A percentile compares a stretch with the other conserved stretches of the same genome.
Conservation (phyloP, 805 yeast genomes). For the Saccharomycopsis schoenii region DNA sequence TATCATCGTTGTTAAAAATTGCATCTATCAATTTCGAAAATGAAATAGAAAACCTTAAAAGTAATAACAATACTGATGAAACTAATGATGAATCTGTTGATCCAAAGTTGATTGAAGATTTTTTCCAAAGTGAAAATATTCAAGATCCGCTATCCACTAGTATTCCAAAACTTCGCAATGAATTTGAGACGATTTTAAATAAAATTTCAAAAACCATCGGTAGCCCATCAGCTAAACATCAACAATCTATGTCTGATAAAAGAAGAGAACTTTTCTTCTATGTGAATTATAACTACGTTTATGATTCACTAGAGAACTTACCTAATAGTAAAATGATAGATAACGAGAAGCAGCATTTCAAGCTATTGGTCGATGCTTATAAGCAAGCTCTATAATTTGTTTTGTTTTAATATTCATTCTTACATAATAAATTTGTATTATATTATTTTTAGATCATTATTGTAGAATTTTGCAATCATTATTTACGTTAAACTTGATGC, state of each 20-base stretch:
- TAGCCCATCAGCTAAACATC: slow-evolving; percentile 1
- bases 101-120: slow-evolving; percentile 23
- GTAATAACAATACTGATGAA: background rate
- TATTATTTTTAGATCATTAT: background rate
- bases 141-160: slow-evolving; percentile 69
- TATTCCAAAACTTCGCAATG: slow-evolving; percentile 60
- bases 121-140: slow-evolving; percentile 22
- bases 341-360: slow-evolving; percentile 36
- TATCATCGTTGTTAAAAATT: slow-evolving; percentile 62
- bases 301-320: background rate
- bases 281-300: slow-evolving; percentile 50
- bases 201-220: slow-evolving; percentile 37
- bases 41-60: background rate
- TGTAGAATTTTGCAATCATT: background rate
- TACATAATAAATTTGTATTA: background rate
- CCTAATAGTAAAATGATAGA: slow-evolving; percentile 13
- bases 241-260: slow-evolving; percentile 26
- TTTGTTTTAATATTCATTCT: background rate
- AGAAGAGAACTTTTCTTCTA: slow-evolving; percentile 61
- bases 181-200: slow-evolving; percentile 70
- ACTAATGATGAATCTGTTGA: background rate
- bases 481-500: no score
- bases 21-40: slow-evolving; percentile 25
- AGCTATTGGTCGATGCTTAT: slow-evolving; percentile 35
- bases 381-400: background rate